phyloP scores from a whole-genome alignment of 257 asterid genomes.

The Buddleja alternifolia region DNA sequence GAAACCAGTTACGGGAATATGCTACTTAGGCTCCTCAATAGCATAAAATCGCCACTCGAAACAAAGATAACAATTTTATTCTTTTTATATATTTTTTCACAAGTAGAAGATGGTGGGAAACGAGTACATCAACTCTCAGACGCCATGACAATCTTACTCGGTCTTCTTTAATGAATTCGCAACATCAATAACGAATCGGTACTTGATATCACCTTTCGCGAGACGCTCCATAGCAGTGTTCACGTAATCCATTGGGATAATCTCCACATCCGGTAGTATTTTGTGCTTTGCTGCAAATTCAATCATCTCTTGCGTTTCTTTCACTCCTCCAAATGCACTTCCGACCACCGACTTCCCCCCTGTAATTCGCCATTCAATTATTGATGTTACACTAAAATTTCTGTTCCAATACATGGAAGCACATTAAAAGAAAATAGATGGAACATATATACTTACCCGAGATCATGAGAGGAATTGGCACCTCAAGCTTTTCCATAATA shows the following conservation, averaged over 20 bases:
- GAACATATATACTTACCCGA: conserved; percentile 26
- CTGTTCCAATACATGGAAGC: neutral
- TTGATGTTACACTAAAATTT: neutral
- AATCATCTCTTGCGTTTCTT: conserved; percentile 45
- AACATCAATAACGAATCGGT: conserved; percentile 42
- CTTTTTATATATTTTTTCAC: too few species aligned
- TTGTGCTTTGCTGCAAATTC: conserved; percentile 46
- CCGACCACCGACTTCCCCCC: conserved; percentile 43
- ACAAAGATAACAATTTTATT: too few species aligned
- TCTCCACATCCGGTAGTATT: conserved; percentile 45
- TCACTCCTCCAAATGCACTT: conserved; percentile 36
- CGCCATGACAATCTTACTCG: too few species aligned
- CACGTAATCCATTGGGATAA: conserved; percentile 41
- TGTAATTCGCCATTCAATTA: conserved; percentile 7
- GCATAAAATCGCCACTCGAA: too few species aligned
- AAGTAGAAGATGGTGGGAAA: too few species aligned
- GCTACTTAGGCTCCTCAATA: too few species aligned
- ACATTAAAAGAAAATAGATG: too few species aligned
- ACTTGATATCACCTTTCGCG: conserved; percentile 39
- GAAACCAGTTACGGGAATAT: too few species aligned
- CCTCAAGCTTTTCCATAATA: conserved; percentile 38
- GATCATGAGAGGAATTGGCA: conserved; percentile 39
- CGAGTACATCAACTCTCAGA: too few species aligned
- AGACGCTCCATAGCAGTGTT: conserved; percentile 46
- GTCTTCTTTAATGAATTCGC: conserved; percentile 33